These are phyloP conservation scores for Euphorbia tirucalli DNA, from an alignment of 345 rosid genomes.

Conservation along the genomic window DNA sequence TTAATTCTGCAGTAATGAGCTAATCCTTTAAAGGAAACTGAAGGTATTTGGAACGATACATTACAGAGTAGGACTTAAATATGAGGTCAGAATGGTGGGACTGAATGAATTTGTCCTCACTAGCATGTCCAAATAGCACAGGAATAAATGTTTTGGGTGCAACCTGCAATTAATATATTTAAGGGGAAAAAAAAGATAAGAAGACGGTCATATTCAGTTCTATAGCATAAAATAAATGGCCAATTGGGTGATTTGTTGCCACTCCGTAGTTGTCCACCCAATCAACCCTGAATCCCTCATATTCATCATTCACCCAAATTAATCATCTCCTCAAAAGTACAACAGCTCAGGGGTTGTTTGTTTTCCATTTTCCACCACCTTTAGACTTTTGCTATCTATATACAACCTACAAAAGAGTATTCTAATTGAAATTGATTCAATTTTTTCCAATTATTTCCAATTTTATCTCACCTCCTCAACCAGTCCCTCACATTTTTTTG, in stretches of 20 bases:
- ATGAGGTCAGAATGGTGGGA: slow-evolving; percentile 32
- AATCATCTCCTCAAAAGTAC: background rate
- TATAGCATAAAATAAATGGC: background rate
- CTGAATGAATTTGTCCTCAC: slow-evolving; percentile 35
- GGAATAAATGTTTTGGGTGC: slow-evolving; percentile 36
- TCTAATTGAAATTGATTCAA: too few relatives aligned
- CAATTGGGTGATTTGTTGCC: background rate
- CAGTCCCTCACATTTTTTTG: too few relatives aligned
- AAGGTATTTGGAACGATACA: slow-evolving; percentile 7
- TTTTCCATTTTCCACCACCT: background rate
- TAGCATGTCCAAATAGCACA: slow-evolving; percentile 35
- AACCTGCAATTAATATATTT: slow-evolving; percentile 23
- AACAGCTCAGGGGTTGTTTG: background rate
- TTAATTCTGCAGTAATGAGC: slow-evolving; percentile 8
- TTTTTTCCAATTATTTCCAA: too few relatives aligned
- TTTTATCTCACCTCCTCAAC: too few relatives aligned
- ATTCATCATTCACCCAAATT: background rate
- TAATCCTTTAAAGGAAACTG: slow-evolving; percentile 5
- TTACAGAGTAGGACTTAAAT: slow-evolving; percentile 33
- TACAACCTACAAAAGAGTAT: too few relatives aligned
- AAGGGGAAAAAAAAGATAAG: background rate
- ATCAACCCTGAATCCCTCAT: background rate
- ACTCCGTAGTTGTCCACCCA: background rate
- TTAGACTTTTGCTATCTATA: background rate
- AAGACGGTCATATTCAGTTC: background rate